Percentiles rank a stretch among this genome's conserved stretches.
Conservation (phyloP, 257 asterid genomes). For the Capsicum pubescens region DNA sequence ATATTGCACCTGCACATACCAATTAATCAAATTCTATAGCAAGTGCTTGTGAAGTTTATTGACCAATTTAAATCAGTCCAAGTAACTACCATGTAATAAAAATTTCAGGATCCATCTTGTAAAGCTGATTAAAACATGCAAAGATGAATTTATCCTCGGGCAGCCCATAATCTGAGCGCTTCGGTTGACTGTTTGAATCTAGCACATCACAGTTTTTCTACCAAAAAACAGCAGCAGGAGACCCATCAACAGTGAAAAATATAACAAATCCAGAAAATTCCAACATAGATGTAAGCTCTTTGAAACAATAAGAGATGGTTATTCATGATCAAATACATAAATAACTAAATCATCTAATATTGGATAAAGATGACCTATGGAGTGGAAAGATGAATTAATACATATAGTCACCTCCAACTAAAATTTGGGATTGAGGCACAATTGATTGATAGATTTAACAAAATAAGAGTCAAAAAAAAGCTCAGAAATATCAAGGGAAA, state of each 20-base stretch:
- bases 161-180: slow-evolving; percentile 92
- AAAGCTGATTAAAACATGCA: slow-evolving; percentile 99
- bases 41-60: slow-evolving; percentile 7
- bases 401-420: not conserved
- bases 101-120: slow-evolving; percentile 99
- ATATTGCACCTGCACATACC: slow-evolving; percentile 84
- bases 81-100: slow-evolving; percentile 71
- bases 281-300: not conserved
- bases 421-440: not conserved
- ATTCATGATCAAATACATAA: not conserved
- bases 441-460: not conserved
- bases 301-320: not conserved
- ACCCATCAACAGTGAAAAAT: slow-evolving; percentile 16
- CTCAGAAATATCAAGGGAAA: slow-evolving; percentile 2
- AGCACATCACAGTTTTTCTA: slow-evolving; percentile 94
- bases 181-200: slow-evolving; percentile 76
- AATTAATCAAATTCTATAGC: slow-evolving; percentile 16
- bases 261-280: slow-evolving; percentile 30
- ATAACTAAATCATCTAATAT: not conserved
- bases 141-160: slow-evolving; percentile 94
- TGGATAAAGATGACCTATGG: not conserved
- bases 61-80: not conserved
- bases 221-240: slow-evolving; percentile 28
- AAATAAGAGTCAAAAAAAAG: not conserved
- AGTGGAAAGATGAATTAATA: not conserved